These are phyloP conservation scores for Fraxinus dipetala DNA, from an alignment of 305 asterid genomes.

Conservation along the genomic window DNA sequence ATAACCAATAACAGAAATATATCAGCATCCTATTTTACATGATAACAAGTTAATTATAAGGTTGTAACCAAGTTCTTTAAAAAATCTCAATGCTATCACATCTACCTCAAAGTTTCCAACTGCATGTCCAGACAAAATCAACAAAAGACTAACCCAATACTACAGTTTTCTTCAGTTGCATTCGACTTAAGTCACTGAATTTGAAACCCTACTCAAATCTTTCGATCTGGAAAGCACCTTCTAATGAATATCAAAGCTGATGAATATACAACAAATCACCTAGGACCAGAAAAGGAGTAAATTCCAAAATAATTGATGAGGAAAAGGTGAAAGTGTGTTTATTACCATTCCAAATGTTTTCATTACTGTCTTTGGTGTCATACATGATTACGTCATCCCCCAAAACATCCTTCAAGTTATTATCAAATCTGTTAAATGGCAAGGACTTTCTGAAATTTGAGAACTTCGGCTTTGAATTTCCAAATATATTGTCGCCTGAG, in stretches of 20 bases:
- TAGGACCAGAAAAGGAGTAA: constrained; percentile 7
- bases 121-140: constrained; percentile 22
- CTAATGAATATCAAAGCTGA: constrained; percentile 15
- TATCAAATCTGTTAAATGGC: constrained; percentile 27
- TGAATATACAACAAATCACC: constrained; percentile 11
- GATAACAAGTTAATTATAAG: constrained; percentile 1
- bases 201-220: constrained; percentile 6
- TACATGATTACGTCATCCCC: constrained; percentile 39
- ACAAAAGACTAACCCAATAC: constrained; percentile 14
- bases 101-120: constrained; percentile 19
- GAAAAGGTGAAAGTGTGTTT: constrained; percentile 12
- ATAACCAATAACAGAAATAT: neutral
- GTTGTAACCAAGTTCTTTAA: neutral
- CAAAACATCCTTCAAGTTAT: constrained; percentile 27
- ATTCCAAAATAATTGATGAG: constrained; percentile 22
- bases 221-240: constrained; percentile 17
- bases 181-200: constrained; percentile 17
- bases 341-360: constrained; percentile 50
- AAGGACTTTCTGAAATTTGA: constrained; percentile 34
- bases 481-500: constrained; percentile 33
- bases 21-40: constrained; percentile 12
- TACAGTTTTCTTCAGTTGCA: neutral
- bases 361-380: constrained; percentile 28
- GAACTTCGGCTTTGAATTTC: constrained; percentile 31
- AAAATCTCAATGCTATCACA: constrained; percentile 3